These are phyloP conservation scores for Purshia tridentata DNA, from an alignment of 306 rosid genomes.

Conservation along the genomic window DNA sequence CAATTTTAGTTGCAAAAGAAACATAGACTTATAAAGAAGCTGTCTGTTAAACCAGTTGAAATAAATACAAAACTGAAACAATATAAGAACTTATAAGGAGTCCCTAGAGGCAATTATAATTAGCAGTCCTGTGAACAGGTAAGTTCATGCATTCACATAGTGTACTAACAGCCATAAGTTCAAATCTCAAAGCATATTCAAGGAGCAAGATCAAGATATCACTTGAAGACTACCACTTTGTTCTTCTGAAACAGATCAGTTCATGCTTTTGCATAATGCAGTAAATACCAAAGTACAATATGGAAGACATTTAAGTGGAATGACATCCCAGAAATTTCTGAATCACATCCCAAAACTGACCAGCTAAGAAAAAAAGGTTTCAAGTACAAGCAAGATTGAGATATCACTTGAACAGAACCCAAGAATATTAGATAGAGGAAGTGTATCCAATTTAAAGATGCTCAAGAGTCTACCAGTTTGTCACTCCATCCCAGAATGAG, in stretches of 20 bases:
- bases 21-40: neutral
- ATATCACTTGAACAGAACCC: neutral
- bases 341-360: neutral
- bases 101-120: neutral
- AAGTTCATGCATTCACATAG: neutral
- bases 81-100: neutral
- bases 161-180: neutral
- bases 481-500: constrained; percentile 99
- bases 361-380: neutral
- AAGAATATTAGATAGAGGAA: neutral
- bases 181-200: neutral
- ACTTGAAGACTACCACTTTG: neutral
- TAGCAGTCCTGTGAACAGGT: neutral
- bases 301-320: neutral
- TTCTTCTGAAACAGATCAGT: neutral
- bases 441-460: constrained; percentile 11
- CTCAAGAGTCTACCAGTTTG: constrained; percentile 67
- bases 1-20: neutral
- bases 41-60: neutral
- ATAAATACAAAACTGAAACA: neutral
- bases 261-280: neutral
- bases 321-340: neutral
- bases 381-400: neutral
- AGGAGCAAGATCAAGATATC: neutral
- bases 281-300: neutral